Conservation (phyloP, 2,329 filamentous ascomycete genomes). For the Blastomyces gilchristii region DNA sequence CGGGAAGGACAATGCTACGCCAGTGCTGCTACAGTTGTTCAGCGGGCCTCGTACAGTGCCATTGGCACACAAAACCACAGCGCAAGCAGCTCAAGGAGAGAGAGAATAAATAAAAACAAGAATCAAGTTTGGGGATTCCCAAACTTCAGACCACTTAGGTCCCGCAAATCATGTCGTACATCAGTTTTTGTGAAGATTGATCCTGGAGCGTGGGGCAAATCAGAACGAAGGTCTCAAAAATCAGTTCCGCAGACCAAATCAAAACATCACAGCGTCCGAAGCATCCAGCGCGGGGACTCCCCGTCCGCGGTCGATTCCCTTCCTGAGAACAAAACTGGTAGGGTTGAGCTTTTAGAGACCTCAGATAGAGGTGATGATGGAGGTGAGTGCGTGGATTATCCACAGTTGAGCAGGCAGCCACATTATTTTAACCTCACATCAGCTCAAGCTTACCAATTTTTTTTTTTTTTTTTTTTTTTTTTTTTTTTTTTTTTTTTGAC, state of each 20-base stretch:
- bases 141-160: constrained; percentile 6
- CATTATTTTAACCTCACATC: not conserved
- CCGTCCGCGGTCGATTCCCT: not conserved
- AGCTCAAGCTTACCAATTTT: not conserved
- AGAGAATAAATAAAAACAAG: not conserved
- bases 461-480: not conserved
- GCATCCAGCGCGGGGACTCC: not conserved
- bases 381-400: not conserved
- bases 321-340: not conserved
- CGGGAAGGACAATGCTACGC: not conserved
- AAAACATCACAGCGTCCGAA: constrained; percentile 1
- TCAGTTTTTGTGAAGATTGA: constrained; percentile 2
- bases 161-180: constrained; percentile 7
- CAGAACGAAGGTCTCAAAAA: constrained; percentile 5
- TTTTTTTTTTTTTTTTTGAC: not conserved
- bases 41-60: not conserved
- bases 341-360: not conserved
- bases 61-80: not conserved
- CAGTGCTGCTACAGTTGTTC: not conserved
- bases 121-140: not conserved
- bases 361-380: not conserved
- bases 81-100: not conserved
- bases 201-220: not conserved
- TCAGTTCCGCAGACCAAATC: constrained; percentile 5
- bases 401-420: constrained; percentile 1